Conservation (phyloP, 2,329 filamentous ascomycete species). For the Neurospora sp. region DNA sequence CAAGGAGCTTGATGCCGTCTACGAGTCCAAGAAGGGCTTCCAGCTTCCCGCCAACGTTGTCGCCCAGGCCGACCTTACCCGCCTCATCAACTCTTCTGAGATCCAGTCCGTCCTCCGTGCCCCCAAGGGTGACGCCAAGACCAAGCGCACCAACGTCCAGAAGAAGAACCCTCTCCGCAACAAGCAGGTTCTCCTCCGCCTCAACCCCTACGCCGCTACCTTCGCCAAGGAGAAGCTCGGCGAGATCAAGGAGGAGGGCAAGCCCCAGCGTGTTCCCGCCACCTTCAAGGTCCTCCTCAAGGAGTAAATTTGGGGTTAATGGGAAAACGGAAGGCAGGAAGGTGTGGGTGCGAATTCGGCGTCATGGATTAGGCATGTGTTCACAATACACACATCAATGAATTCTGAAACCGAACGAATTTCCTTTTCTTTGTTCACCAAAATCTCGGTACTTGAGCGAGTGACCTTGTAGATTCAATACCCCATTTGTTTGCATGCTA, state of each 20-base stretch:
- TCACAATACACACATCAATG: conserved; percentile 16
- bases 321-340: conserved; percentile 12
- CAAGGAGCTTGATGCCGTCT: conserved; percentile 92
- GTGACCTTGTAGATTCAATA: not conserved
- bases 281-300: conserved; percentile 17
- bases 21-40: conserved; percentile 99
- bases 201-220: conserved; percentile 93
- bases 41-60: conserved; percentile 88
- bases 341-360: conserved; percentile 18
- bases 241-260: conserved; percentile 31
- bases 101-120: conserved; percentile 91
- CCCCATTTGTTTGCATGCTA: not conserved
- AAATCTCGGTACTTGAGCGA: not conserved
- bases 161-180: conserved; percentile 99
- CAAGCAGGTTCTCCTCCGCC: conserved; percentile 95
- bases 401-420: conserved; percentile 20
- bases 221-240: conserved; percentile 83
- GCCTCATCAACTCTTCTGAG: conserved; percentile 98
- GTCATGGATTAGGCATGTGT: conserved; percentile 22
- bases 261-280: conserved; percentile 12
- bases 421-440: conserved; percentile 9
- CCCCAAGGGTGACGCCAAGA: conserved; percentile 79
- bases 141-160: conserved; percentile 85
- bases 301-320: conserved; percentile 14
- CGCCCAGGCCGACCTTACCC: conserved; percentile 87